These are phyloP conservation scores for Ophiognomonia clavigignenti-juglandacearum DNA, from an alignment of 2,329 filamentous ascomycete species.

Conservation along the genomic window DNA sequence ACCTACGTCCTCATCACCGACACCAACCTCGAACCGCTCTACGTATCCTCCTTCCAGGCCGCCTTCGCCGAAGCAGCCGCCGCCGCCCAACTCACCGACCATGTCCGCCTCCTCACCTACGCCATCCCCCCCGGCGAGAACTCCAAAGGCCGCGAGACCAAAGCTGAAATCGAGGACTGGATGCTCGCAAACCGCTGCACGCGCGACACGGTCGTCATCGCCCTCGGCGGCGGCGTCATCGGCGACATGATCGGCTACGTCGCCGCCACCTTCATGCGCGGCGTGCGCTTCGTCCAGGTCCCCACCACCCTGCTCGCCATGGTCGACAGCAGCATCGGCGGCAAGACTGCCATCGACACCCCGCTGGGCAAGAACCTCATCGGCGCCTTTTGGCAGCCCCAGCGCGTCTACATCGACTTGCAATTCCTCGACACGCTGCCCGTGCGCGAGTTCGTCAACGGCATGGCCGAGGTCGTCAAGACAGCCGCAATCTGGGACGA, in stretches of 20 bases:
- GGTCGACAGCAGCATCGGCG: conserved; percentile 98
- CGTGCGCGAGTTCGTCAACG: conserved; percentile 91
- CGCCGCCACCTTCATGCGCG: conserved; percentile 97
- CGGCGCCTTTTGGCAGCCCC: conserved; percentile 94
- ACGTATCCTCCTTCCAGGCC: conserved; percentile 71
- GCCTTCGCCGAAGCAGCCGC: conserved; percentile 51
- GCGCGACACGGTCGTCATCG: conserved; percentile 89
- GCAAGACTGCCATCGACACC: conserved; percentile 97
- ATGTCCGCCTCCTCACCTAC: conserved; percentile 71
- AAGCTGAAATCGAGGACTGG: conserved; percentile 97
- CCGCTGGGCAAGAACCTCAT: conserved; percentile 94
- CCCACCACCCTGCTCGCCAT: conserved; percentile 92
- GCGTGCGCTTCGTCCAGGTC: conserved; percentile 92
- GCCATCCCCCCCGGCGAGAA: conserved; percentile 86
- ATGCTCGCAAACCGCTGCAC: conserved; percentile 89
- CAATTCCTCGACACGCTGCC: conserved; percentile 87
- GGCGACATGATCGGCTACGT: conserved; percentile 98
- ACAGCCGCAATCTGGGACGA: conserved; percentile 96
- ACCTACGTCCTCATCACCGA: conserved; percentile 97
- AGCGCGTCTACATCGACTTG: conserved; percentile 90
- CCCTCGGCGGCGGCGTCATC: conserved; percentile 92
- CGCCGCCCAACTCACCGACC: conserved; percentile 24
- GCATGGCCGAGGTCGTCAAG: conserved; percentile 98
- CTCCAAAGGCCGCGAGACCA: conserved; percentile 89
- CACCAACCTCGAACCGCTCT: conserved; percentile 79